Evolutionary conservation across 441 rosid species (phyloP).

Genomic region (Gossypium aridum): DNA sequence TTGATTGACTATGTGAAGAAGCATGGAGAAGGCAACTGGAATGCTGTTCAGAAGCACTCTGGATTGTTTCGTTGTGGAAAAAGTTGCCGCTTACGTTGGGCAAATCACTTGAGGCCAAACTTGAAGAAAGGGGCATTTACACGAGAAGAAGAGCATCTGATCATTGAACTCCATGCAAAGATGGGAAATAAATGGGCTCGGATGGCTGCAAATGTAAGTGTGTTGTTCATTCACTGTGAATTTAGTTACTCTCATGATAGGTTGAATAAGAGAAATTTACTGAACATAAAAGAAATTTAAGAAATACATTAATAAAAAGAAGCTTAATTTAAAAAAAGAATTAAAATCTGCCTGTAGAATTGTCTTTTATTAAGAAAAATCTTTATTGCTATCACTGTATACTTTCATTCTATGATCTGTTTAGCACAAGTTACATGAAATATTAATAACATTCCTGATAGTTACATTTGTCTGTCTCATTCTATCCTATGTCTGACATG

Average conservation of each 20-base stretch:
- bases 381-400: not conserved
- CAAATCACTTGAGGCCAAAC: conserved; percentile 95
- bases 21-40: conserved; percentile 99
- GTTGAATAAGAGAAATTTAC: not conserved
- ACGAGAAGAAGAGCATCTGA: conserved; percentile 77
- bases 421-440: not conserved
- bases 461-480: not conserved
- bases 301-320: not conserved
- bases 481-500: not conserved
- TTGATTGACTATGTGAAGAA: conserved; percentile 71
- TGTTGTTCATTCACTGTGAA: conserved; percentile 7
- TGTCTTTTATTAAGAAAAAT: no score
- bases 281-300: not conserved
- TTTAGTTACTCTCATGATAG: not conserved
- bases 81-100: conserved; percentile 97
- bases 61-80: conserved; percentile 91
- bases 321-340: not conserved
- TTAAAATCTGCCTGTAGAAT: not conserved
- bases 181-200: conserved; percentile 99
- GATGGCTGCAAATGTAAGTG: conserved; percentile 93
- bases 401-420: not conserved
- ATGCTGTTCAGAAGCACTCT: conserved; percentile 86
- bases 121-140: conserved; percentile 96
- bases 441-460: not conserved
- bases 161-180: conserved; percentile 82